Conservation (phyloP, 179 eudicot genomes). For the Beta macrorhiza region DNA sequence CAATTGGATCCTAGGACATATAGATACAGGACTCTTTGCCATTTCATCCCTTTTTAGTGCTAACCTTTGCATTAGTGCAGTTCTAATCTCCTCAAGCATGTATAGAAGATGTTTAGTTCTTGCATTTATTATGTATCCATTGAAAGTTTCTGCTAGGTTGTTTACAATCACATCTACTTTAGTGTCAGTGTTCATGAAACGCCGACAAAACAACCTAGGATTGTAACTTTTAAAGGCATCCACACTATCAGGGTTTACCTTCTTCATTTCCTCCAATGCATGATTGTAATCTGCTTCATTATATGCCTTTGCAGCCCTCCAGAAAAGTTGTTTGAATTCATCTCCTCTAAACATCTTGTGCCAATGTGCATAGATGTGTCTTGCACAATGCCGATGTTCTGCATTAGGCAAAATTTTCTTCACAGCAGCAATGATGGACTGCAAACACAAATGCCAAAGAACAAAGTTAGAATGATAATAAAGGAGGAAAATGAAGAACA, state of each 20-base stretch:
- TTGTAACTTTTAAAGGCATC: background rate
- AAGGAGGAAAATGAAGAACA: too few species aligned
- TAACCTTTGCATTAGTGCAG: conserved; percentile 1
- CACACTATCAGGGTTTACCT: background rate
- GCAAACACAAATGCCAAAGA: too few species aligned
- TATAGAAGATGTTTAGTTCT: conserved; percentile 2
- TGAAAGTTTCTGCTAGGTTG: background rate
- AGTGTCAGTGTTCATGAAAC: background rate
- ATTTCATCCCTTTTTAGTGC: background rate
- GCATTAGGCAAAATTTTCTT: background rate
- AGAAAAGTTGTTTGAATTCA: background rate
- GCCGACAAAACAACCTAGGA: background rate
- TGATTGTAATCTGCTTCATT: background rate
- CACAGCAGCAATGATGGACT: background rate
- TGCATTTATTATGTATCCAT: background rate
- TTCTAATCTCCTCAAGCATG: conserved; percentile 9
- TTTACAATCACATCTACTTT: conserved; percentile 6
- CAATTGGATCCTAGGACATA: too few species aligned
- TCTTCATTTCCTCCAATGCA: background rate
- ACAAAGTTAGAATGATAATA: background rate
- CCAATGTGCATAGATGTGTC: background rate
- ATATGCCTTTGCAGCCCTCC: background rate
- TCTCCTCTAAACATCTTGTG: background rate
- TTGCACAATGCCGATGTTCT: background rate
- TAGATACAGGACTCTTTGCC: background rate